A percentile compares a stretch with the other conserved stretches of the same genome.
phyloP scores from a whole-genome alignment of 2,329 filamentous ascomycete species.

The Thielaviopsis cerberus region DNA sequence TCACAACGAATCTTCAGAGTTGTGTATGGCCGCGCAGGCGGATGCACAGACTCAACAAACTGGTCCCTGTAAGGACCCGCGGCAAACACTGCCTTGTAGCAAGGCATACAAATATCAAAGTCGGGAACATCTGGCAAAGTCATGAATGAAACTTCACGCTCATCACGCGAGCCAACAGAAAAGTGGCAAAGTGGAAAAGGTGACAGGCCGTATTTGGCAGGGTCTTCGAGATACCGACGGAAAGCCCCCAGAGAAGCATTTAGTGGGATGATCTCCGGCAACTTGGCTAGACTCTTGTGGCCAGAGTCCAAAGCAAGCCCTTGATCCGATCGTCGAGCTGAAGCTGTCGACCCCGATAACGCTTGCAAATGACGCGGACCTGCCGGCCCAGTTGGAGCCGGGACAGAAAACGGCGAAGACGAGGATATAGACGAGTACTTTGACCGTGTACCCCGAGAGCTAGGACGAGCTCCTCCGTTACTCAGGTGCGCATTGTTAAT shows the following conservation, averaged over 20 bases:
- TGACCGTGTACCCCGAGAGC: conserved; percentile 4
- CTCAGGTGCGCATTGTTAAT: conserved; percentile 13
- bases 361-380: conserved; percentile 15
- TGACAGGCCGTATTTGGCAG: conserved; percentile 23
- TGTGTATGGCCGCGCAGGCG: neutral
- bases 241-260: conserved; percentile 21
- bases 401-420: neutral
- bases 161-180: conserved; percentile 40
- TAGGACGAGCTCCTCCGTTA: conserved; percentile 3
- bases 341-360: conserved; percentile 5
- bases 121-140: conserved; percentile 50
- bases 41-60: conserved; percentile 39
- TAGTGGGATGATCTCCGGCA: conserved; percentile 2
- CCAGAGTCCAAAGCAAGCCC: neutral
- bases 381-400: conserved; percentile 11
- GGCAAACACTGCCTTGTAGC: conserved; percentile 52
- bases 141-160: conserved; percentile 56
- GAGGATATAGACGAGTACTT: conserved; percentile 6
- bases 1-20: conserved; percentile 42
- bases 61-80: conserved; percentile 47
- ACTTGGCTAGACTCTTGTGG: neutral
- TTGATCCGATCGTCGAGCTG: conserved; percentile 5
- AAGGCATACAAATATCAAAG: conserved; percentile 69
- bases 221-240: conserved; percentile 36
- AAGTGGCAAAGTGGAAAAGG: conserved; percentile 35